Evolutionary conservation across 768 basidiomycete species (phyloP), one percentile per base, ranked within the genome.

Genomic region (Amanita thiersii): DNA sequence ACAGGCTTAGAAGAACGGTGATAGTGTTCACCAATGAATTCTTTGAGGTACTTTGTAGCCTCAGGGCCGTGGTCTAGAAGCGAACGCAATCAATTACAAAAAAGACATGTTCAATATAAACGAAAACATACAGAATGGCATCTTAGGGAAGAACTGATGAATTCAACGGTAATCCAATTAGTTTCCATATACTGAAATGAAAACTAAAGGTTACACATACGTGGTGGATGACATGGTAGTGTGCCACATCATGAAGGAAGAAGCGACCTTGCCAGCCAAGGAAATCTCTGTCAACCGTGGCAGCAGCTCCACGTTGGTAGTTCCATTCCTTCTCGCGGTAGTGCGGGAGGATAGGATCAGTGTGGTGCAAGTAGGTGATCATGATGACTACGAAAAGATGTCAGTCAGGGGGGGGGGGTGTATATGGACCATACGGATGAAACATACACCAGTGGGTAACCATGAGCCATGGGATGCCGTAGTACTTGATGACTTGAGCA

Each of bases 301-400:
- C 70, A 21, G 74, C 72, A 18, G 77, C 79, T 1, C 79, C 79
- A 10, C 77, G 74, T 47, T 72, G 70, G 59, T 70, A 79, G 52
- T 68, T 76, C 77, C 79, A 81, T 47, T 66, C 66, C 39, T 59
- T 63, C 32, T 66, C 64, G 39, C 77, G 73, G 52, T 77, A 81
- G 48, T 78, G 75, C 2, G 77, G 77, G 12, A 79, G 53, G 0
- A 52, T 50, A 1, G 72, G 68, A 49, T 77, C 75, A n/a, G 79
- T 79, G 60, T 81, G 79, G 50, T 80, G 79, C 4, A 81, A 65
- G 50, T 78, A 77, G 3, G 75, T 77, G 53, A 73, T 70, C 72
- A 72, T 69, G 49, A 70, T 67, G 46, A 70, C 68, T 69, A 40
- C n/a, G n/a, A n/a, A n/a, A n/a, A n/a, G n/a, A n/a, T n/a, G n/a